phyloP scores from a whole-genome alignment of 2,329 filamentous ascomycete species.

The Neurospora sp. region DNA sequence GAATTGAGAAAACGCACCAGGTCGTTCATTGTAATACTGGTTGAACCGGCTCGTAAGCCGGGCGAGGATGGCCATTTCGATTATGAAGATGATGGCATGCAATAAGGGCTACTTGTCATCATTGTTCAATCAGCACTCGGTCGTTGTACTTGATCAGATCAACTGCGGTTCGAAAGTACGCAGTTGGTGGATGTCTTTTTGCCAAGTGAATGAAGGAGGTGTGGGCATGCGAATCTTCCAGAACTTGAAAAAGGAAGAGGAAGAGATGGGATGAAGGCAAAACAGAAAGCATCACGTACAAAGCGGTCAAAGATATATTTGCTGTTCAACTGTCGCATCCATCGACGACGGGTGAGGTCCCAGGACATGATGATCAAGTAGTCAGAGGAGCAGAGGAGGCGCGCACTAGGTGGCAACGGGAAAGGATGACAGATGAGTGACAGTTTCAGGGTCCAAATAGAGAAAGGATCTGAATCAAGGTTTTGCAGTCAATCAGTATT shows the following conservation, averaged over 20 bases:
- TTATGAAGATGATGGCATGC: slow-evolving; percentile 72
- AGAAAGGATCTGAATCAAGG: neutral
- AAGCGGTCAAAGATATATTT: slow-evolving; percentile 66
- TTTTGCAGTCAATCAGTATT: neutral
- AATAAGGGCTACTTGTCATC: slow-evolving; percentile 60
- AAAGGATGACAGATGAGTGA: neutral
- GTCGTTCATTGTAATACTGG: slow-evolving; percentile 83
- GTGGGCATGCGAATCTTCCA: neutral
- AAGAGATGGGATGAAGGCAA: neutral
- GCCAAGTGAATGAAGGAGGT: neutral
- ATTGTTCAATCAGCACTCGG: slow-evolving; percentile 13
- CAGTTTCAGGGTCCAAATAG: neutral
- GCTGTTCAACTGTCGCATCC: slow-evolving; percentile 57
- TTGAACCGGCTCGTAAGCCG: slow-evolving; percentile 83
- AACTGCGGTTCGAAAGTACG: neutral
- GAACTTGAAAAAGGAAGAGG: neutral
- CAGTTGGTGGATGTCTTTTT: neutral
- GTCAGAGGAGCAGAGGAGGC: neutral
- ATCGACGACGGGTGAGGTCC: slow-evolving; percentile 49
- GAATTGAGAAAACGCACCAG: slow-evolving; percentile 44
- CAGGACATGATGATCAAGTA: slow-evolving; percentile 38
- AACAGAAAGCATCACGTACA: slow-evolving; percentile 40
- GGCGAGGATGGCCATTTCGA: slow-evolving; percentile 81
- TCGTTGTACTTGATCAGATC: neutral
- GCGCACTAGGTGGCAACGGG: neutral